Conservation (phyloP, 495 filamentous ascomycete genomes). For the Neurospora sp. region DNA sequence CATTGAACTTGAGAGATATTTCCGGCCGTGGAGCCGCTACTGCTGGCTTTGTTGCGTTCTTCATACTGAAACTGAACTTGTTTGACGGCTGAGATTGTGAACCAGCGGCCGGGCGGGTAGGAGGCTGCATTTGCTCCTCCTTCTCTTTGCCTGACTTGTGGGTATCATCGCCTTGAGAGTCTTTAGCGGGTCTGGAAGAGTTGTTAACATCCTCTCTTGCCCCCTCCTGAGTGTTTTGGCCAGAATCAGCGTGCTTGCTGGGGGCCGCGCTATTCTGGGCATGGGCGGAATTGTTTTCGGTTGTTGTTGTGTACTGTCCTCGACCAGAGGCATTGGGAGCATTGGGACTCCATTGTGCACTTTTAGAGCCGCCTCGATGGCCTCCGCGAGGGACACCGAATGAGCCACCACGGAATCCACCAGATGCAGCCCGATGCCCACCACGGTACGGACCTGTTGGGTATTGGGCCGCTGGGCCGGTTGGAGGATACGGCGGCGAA, state of each 20-base stretch:
- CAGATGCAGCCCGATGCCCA: slow-evolving; percentile 35
- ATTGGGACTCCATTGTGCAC: slow-evolving; percentile 22
- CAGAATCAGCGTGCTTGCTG: slow-evolving; percentile 36
- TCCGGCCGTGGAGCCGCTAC: slow-evolving; percentile 56
- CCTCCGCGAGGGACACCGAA: slow-evolving; percentile 25
- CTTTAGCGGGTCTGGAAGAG: slow-evolving; percentile 52
- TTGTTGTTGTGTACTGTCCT: slow-evolving; percentile 10
- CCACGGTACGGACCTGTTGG: slow-evolving; percentile 42
- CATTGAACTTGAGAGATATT: slow-evolving; percentile 64
- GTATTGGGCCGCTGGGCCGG: slow-evolving; percentile 43
- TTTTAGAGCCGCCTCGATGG: slow-evolving; percentile 27
- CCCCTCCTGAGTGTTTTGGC: slow-evolving; percentile 15
- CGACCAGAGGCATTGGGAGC: slow-evolving; percentile 7
- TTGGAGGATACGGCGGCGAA: slow-evolving; percentile 41
- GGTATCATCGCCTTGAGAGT: slow-evolving; percentile 54
- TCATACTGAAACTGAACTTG: slow-evolving; percentile 85
- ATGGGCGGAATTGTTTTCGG: slow-evolving; percentile 22
- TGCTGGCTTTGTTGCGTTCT: slow-evolving; percentile 50
- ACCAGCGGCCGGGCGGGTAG: slow-evolving; percentile 35
- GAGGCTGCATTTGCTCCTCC: slow-evolving; percentile 30
- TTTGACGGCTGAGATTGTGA: slow-evolving; percentile 42
- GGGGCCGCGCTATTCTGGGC: slow-evolving; percentile 26
- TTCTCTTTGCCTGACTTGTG: slow-evolving; percentile 35
- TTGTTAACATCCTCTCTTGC: slow-evolving; percentile 45
- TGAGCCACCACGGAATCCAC: slow-evolving; percentile 30